Evolutionary conservation across 495 filamentous ascomycete genomes (phyloP), one percentile per base, ranked within the genome.

Genomic region (Schizothecium vesticola): DNA sequence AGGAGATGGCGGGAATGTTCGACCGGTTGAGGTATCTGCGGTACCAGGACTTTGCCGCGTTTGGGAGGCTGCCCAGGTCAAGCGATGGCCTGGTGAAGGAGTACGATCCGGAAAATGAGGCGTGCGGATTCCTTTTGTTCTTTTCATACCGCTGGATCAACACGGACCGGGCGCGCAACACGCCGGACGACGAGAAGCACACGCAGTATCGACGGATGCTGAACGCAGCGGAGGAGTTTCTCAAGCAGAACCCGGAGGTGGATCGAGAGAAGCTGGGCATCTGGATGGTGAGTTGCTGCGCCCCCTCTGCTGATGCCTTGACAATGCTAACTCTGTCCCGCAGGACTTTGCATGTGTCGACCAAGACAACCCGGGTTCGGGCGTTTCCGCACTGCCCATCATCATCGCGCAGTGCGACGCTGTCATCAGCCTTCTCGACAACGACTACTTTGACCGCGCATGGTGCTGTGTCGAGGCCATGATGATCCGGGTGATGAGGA

Each of bases 261-360:
- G 63, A 70, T 9, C 56, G 59, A 10, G 69, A 70, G 56, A 71
- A 59, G 31, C 61, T 75, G 12, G 59, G 73, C 7, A 63, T 76
- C 24, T 76, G 72, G 72, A 64, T 76, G 69, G 72, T 75, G 57
- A 57, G 73, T 65, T 25, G 56, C 11, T 59, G 10, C 22, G 56
- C 36, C 33, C 60, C 60, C 31, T 25, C n/a, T 16, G 13, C 43
- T 3, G 4, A 11, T 55, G 16, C 3, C 1, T 19, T 24, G 13
- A 0, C 21, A 3, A 19, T 29, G 8, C 56, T 56, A 9, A 60
- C 21, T 8, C 25, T 68, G 22, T 16, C 22, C 3, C 29, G 10
- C 62, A 76, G 74, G 74, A 76, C 65, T 72, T 62, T 57, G 72
- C 71, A 11, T 76, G 74, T 24, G 72, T 76, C 13, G 67, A 74